A percentile compares a stretch with the other conserved stretches of the same genome.
Conservation (phyloP, 2,329 filamentous ascomycete genomes). For the Fusarium euwallaceae region DNA sequence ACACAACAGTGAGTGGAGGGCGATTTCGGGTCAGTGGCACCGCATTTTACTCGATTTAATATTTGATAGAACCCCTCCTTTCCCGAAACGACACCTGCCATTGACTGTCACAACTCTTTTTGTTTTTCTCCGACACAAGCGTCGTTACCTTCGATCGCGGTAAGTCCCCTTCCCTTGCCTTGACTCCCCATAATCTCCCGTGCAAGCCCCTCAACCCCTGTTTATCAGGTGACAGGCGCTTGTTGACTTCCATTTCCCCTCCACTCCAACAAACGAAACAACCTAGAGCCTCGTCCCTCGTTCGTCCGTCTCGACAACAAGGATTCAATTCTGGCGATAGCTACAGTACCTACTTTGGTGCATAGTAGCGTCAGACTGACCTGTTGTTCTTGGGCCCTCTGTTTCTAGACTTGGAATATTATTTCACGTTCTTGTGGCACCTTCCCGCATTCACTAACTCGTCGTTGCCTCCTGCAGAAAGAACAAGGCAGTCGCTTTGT, state of each 20-base stretch:
- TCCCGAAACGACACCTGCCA: conserved; percentile 15
- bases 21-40: conserved; percentile 21
- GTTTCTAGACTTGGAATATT: conserved; percentile 23
- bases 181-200: conserved; percentile 17
- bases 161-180: conserved; percentile 13
- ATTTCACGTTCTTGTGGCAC: conserved; percentile 18
- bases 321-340: conserved; percentile 41
- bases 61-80: conserved; percentile 15
- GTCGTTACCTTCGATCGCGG: neutral
- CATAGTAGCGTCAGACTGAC: neutral
- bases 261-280: conserved; percentile 43
- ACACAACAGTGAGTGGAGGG: conserved; percentile 29
- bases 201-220: conserved; percentile 35
- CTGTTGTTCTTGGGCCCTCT: conserved; percentile 16
- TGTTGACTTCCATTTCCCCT: conserved; percentile 41
- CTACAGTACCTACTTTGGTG: conserved; percentile 1
- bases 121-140: conserved; percentile 8
- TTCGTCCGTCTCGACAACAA: conserved; percentile 41
- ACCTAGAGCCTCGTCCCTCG: conserved; percentile 27
- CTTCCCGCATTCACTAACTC: conserved; percentile 32
- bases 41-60: conserved; percentile 11
- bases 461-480: conserved; percentile 38
- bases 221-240: conserved; percentile 46
- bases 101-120: neutral
- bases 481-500: conserved; percentile 44